phyloP scores from a whole-genome alignment of 1,284 basidiomycete genomes.

The Cryptococcus sp. region DNA sequence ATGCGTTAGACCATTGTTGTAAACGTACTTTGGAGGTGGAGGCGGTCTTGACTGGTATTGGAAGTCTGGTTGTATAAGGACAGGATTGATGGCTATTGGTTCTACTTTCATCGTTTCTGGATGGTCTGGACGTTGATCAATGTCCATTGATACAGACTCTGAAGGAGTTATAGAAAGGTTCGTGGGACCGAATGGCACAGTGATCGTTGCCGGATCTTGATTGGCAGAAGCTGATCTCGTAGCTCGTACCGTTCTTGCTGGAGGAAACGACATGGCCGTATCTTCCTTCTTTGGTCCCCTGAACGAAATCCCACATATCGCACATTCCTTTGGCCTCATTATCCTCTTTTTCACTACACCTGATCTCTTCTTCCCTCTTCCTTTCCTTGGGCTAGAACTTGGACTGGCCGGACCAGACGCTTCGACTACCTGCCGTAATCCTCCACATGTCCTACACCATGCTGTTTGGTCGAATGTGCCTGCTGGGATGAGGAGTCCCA shows the following conservation, averaged over 20 bases:
- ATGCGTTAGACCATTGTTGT: constrained; percentile 17
- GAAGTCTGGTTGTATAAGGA: no score
- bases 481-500: constrained; percentile 17
- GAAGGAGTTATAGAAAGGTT: no score
- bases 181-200: background rate
- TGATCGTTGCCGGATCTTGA: background rate
- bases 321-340: constrained; percentile 12
- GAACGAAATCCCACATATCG: constrained; percentile 21
- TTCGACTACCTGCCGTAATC: constrained; percentile 12
- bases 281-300: constrained; percentile 10
- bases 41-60: constrained; percentile 1
- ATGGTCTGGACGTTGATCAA: no score
- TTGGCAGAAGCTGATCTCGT: background rate
- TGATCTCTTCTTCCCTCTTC: constrained; percentile 1
- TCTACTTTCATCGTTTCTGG: no score
- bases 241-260: background rate
- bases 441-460: constrained; percentile 36
- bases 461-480: background rate
- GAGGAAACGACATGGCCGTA: constrained; percentile 6
- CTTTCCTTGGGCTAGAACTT: constrained; percentile 2
- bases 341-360: background rate
- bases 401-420: background rate
- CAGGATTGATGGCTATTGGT: background rate
- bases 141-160: no score
- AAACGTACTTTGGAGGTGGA: constrained; percentile 19